Percentiles rank a stretch among this genome's conserved stretches.
Evolutionary conservation across 2,329 filamentous ascomycete genomes (phyloP).

Genomic region (Aspergillus clavatus): DNA sequence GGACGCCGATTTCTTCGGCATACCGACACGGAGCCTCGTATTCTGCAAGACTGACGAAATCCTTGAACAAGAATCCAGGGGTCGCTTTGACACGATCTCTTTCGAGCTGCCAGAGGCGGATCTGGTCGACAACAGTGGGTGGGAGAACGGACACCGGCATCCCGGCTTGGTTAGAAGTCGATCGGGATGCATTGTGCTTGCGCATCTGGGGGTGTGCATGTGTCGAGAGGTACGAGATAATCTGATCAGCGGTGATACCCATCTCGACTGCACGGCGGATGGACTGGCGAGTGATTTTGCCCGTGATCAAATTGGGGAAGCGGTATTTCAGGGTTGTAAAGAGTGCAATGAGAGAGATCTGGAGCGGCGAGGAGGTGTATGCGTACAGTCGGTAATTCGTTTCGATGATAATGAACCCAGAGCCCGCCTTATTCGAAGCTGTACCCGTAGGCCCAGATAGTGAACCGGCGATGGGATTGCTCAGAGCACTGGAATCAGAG

Average conservation of each 20-base stretch:
- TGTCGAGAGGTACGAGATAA: conserved; percentile 84
- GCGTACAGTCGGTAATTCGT: conserved; percentile 98
- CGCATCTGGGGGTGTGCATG: conserved; percentile 95
- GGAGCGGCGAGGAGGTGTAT: conserved; percentile 88
- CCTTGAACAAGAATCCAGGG: conserved; percentile 80
- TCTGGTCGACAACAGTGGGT: conserved; percentile 95
- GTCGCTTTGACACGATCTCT: conserved; percentile 88
- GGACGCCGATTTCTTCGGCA: conserved; percentile 83
- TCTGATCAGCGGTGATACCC: conserved; percentile 92
- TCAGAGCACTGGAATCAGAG: conserved; percentile 65
- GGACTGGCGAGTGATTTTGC: conserved; percentile 82
- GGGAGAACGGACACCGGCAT: conserved; percentile 65
- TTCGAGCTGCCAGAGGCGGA: conserved; percentile 94
- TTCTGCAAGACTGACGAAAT: conserved; percentile 69
- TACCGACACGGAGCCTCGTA: conserved; percentile 55
- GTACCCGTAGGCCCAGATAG: conserved; percentile 38
- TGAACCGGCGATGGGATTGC: conserved; percentile 65
- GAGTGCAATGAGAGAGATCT: conserved; percentile 88
- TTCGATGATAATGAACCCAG: conserved; percentile 88
- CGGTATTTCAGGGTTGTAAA: conserved; percentile 85
- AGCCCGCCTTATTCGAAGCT: conserved; percentile 30
- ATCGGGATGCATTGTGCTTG: conserved; percentile 47
- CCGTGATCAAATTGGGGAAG: conserved; percentile 90
- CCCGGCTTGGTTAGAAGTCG: conserved; percentile 36
- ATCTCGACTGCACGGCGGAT: conserved; percentile 80